Evolutionary conservation across 805 yeast genomes (phyloP).

Genomic region (Candida caryicola): DNA sequence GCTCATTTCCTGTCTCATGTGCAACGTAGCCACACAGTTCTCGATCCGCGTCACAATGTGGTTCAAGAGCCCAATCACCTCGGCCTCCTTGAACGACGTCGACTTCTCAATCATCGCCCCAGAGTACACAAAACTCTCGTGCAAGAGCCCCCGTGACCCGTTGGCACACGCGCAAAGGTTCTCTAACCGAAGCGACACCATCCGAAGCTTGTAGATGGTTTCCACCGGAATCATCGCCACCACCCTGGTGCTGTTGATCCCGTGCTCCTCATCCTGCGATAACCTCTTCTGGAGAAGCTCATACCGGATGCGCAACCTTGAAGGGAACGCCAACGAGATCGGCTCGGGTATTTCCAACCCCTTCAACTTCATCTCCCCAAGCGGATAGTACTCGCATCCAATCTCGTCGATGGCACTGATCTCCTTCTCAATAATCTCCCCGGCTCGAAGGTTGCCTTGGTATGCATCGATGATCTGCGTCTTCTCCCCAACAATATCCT

Average conservation of each 20-base stretch:
- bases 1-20: constrained; percentile 33
- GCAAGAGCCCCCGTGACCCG: constrained; percentile 33
- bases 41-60: constrained; percentile 70
- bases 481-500: constrained; percentile 30
- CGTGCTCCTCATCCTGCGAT: constrained; percentile 15
- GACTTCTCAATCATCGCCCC: constrained; percentile 20
- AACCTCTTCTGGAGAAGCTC: constrained; percentile 36
- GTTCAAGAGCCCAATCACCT: constrained; percentile 55
- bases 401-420: constrained; percentile 59
- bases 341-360: constrained; percentile 93
- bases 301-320: constrained; percentile 57
- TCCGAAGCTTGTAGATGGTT: constrained; percentile 49
- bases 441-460: constrained; percentile 47
- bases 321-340: constrained; percentile 77
- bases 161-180: constrained; percentile 49
- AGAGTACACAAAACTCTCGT: constrained; percentile 27
- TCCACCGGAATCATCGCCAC: constrained; percentile 43
- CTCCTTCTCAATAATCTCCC: constrained; percentile 62
- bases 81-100: constrained; percentile 31
- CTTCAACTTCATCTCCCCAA: constrained; percentile 87
- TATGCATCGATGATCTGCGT: constrained; percentile 38
- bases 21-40: constrained; percentile 43
- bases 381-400: constrained; percentile 63
- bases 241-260: constrained; percentile 32
- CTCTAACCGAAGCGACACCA: constrained; percentile 57